Evolutionary conservation across 2,329 filamentous ascomycete genomes (phyloP), one percentile per base, ranked within the genome.

Genomic region (Monosporascus ibericus): DNA sequence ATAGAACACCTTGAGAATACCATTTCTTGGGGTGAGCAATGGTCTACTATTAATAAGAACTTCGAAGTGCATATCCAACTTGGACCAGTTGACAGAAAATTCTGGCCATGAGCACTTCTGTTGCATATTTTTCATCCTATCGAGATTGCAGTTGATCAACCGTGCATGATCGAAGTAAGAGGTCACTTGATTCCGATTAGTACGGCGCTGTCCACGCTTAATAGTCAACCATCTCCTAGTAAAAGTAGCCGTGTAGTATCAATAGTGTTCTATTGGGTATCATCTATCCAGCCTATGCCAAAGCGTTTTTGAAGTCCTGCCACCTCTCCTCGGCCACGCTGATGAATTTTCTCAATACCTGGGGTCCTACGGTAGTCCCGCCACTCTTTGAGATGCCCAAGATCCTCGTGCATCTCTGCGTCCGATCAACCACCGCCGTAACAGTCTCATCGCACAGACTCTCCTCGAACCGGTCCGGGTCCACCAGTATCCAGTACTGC

Each of bases 401-500:
- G 18, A 95, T 75, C 61, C 77, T 79, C 3, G 76, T 78, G 48
- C 75, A 72, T 1, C 74, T 79, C n/a, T 66, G 63, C 14, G 67
- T 72, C 54, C 74, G 74, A 65, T 92, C 87, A n/a, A 96, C 82
- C 48, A 94, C 85, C 36, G 96, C 74, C 3, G 86, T 92, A n/a
- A 94, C 75, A n/a, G 72, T 80, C 76, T 99, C 94, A 55, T 85
- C 78, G 65, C 90, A 95, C 44, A 95, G 72, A 8, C 80, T 82
- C 73, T 97, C 94, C 73, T 99, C 94, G 60, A 95, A 86, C 22
- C 84, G 82, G 72, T 99, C 94, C 2, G 90, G 90, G 72, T 99
- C 94, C 6, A 88, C 82, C 52, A 99, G 71, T 3, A 96, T 75
- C 90, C 91, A 95, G 65, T 76, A 78, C 63, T 75, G 78, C 58